phyloP scores from a whole-genome alignment of 768 basidiomycete species.

The Suillus clintonianus region DNA sequence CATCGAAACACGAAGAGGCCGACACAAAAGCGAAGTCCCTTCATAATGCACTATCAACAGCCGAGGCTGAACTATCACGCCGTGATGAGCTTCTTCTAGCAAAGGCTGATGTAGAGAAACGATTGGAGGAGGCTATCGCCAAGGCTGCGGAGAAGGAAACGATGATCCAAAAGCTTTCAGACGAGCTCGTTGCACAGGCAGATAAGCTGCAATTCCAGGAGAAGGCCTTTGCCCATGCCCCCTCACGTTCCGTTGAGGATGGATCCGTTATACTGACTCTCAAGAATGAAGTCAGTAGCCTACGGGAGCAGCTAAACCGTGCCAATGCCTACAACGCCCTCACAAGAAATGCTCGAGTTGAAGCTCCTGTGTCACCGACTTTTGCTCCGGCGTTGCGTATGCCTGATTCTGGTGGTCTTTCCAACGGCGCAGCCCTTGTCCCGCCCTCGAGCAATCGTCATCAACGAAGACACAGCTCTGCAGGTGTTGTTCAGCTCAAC shows the following conservation, averaged over 20 bases:
- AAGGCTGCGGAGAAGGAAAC: constrained; percentile 84
- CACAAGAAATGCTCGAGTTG: constrained; percentile 69
- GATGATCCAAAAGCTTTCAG: constrained; percentile 76
- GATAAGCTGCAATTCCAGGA: constrained; percentile 77
- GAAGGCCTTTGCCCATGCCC: constrained; percentile 63
- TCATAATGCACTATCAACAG: constrained; percentile 65
- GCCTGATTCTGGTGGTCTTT: constrained; percentile 40
- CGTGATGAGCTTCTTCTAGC: constrained; percentile 73
- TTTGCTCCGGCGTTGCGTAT: constrained; percentile 79
- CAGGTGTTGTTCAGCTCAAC: constrained; percentile 68
- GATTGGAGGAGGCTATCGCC: constrained; percentile 73
- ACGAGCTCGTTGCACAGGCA: constrained; percentile 74
- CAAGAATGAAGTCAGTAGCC: constrained; percentile 87
- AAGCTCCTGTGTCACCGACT: constrained; percentile 81
- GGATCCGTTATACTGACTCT: constrained; percentile 83
- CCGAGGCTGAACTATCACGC: constrained; percentile 69
- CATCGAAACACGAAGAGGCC: constrained; percentile 84
- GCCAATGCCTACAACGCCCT: constrained; percentile 91
- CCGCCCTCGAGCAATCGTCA: constrained; percentile 51
- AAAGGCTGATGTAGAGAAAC: constrained; percentile 80
- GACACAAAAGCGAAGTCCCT: constrained; percentile 74
- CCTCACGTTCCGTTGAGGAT: constrained; percentile 76
- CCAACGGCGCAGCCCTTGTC: constrained; percentile 46
- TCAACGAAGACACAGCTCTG: constrained; percentile 84
- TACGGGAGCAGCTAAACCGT: constrained; percentile 94